Base-by-base conservation (phyloP, 768 basidiomycete genomes). In the Podaxis pistillaris region DNA sequence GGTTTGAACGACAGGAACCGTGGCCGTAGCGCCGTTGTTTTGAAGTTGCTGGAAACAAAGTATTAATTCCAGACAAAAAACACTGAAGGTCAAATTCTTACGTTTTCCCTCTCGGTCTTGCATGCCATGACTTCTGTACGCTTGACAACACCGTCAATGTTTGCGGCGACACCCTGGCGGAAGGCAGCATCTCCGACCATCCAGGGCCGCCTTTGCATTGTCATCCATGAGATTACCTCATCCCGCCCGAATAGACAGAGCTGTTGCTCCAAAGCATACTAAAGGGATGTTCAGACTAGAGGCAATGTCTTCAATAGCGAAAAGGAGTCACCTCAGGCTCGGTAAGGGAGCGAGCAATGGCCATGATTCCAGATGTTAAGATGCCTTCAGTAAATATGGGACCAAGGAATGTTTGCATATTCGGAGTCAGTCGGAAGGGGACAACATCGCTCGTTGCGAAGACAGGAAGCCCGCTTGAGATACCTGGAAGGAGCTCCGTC, bases 391-490 rank as follows among this genome's bases (percentile, higher is more conserved):
- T 91, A 46, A 92, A 89, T 58, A 93, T 84, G 1, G 91, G 90
- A 1, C 93, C 94, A 40, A 98, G 76, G 78, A 99, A 96, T 65
- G 85, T 83, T 75, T 99, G 97, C 79, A 99, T 86, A 74, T 97
- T 98, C 3, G 95, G 95, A 3, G 97, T 98, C 66, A 96, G 86
- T 40, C 97, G 89, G 90, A 99, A 99, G 0, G 97, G 97, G 4
- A 98, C 94, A 2, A 88, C 81, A 68, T 99, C 97, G 66, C 79
- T 87, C 17, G 91, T 90, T 13, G 84, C 83, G 70, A 94, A 91
- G 47, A 91, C 74, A 71, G 81, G 88, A 62, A 80, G 74, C 59
- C 74, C 70, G 38, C 73, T 74, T 4, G 79, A 77, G 36, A 82
- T 71, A 12, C 79, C 83, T 83, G 96, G 96, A 19, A 96, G 78